Evolutionary conservation across 345 rosid genomes (phyloP).

Genomic region (Psidium guajava): DNA sequence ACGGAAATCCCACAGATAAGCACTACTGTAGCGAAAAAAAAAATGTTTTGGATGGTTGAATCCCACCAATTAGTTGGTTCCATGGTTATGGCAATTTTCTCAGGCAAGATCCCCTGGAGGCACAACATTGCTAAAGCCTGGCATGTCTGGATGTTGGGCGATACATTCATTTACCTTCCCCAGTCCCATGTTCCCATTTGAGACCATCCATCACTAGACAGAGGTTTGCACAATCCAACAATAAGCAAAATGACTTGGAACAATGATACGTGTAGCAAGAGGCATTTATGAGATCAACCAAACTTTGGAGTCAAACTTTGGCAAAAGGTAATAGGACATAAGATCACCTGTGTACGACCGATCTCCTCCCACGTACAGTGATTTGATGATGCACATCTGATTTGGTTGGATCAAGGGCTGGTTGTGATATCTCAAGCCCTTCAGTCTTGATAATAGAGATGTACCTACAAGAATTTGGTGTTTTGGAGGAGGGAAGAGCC

Average conservation of each 20-base stretch:
- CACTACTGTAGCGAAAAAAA: not conserved
- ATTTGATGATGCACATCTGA: constrained; percentile 69
- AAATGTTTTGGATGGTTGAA: not conserved
- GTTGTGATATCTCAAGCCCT: constrained; percentile 67
- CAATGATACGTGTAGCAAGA: not conserved
- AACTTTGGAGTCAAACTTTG: not conserved
- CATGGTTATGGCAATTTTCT: not conserved
- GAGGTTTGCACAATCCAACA: not conserved
- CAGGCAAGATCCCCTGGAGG: not conserved
- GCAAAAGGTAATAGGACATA: not conserved
- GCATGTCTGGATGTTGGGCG: not conserved
- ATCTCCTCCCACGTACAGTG: constrained; percentile 42
- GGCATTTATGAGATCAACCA: not conserved
- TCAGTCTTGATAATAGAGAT: constrained; percentile 34
- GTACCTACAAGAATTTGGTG: constrained; percentile 21
- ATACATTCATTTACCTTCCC: not conserved
- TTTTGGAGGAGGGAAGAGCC: not conserved
- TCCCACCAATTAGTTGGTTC: not conserved
- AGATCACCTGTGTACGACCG: constrained; percentile 52
- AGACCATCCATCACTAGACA: not conserved
- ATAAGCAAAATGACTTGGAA: not conserved
- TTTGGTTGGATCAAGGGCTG: constrained; percentile 40
- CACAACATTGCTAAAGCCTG: not conserved
- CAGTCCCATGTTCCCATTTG: not conserved
- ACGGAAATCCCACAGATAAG: not conserved